These are phyloP conservation scores for Eucalyptus erythrocorys DNA, from an alignment of 345 rosid genomes.

Conservation along the genomic window DNA sequence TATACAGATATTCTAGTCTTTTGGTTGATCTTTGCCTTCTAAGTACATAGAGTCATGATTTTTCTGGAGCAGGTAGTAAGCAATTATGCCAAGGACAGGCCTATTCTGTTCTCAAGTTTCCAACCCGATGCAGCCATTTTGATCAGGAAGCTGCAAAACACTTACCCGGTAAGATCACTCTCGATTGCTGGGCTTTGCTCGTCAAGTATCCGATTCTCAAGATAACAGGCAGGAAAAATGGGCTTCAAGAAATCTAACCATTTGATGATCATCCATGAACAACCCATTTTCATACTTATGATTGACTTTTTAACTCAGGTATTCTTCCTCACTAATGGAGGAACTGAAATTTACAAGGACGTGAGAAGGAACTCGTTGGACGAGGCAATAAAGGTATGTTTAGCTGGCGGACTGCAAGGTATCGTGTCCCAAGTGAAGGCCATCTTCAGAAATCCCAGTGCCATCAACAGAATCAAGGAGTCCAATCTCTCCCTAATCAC, in stretches of 20 bases:
- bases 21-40: neutral
- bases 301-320: slow-evolving; percentile 21
- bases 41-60: neutral
- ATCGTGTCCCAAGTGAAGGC: slow-evolving; percentile 85
- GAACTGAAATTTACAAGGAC: slow-evolving; percentile 35
- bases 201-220: neutral
- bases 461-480: slow-evolving; percentile 62
- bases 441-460: slow-evolving; percentile 60
- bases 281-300: neutral
- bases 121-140: slow-evolving; percentile 87
- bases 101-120: slow-evolving; percentile 76
- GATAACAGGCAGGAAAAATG: neutral
- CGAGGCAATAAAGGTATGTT: slow-evolving; percentile 75
- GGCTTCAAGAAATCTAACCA: neutral
- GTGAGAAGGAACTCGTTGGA: slow-evolving; percentile 74
- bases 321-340: slow-evolving; percentile 72
- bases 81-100: slow-evolving; percentile 46
- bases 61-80: slow-evolving; percentile 20
- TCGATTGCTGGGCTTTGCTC: neutral
- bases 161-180: slow-evolving; percentile 51
- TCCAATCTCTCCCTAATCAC: slow-evolving; percentile 68
- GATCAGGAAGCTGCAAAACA: slow-evolving; percentile 48
- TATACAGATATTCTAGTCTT: neutral
- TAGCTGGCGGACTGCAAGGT: slow-evolving; percentile 62
- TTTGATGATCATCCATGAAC: neutral